Evolutionary conservation across 805 yeast genomes (phyloP).

Genomic region (Ogataea saltuana): DNA sequence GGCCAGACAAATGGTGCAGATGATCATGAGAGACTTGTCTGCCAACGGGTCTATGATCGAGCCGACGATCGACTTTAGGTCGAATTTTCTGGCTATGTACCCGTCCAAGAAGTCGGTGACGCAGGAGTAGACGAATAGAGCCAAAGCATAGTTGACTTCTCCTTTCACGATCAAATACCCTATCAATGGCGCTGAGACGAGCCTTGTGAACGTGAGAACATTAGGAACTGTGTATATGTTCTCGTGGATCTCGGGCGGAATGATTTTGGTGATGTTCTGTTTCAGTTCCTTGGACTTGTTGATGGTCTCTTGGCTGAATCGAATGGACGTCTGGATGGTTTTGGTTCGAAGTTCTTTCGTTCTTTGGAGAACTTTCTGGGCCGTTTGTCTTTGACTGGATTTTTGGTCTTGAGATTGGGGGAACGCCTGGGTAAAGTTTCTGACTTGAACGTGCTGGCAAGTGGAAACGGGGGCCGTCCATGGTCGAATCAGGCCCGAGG

Average conservation of each 20-base stretch:
- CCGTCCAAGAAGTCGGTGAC: slow-evolving; percentile 93
- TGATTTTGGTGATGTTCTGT: slow-evolving; percentile 34
- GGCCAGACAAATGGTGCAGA: slow-evolving; percentile 76
- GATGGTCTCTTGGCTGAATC: slow-evolving; percentile 19
- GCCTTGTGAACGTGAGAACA: slow-evolving; percentile 74
- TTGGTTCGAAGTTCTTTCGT: slow-evolving; percentile 18
- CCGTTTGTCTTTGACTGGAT: not conserved
- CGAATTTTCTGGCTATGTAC: slow-evolving; percentile 77
- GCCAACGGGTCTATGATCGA: slow-evolving; percentile 94
- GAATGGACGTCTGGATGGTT: slow-evolving; percentile 23
- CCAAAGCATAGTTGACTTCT: slow-evolving; percentile 63
- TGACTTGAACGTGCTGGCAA: no score
- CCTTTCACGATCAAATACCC: slow-evolving; percentile 75
- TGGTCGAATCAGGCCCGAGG: not conserved
- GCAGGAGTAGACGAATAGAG: slow-evolving; percentile 80
- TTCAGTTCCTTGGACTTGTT: slow-evolving; percentile 20
- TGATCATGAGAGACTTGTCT: slow-evolving; percentile 86
- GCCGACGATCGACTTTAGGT: slow-evolving; percentile 80
- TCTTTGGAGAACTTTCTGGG: slow-evolving; percentile 11
- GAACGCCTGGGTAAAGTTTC: no score
- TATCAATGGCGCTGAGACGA: slow-evolving; percentile 79
- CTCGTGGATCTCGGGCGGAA: slow-evolving; percentile 46
- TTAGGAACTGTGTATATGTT: slow-evolving; percentile 85
- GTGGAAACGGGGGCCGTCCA: no score
- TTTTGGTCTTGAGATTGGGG: no score